Evolutionary conservation across 306 rosid species (phyloP).

Genomic region (Fragaria vesca): DNA sequence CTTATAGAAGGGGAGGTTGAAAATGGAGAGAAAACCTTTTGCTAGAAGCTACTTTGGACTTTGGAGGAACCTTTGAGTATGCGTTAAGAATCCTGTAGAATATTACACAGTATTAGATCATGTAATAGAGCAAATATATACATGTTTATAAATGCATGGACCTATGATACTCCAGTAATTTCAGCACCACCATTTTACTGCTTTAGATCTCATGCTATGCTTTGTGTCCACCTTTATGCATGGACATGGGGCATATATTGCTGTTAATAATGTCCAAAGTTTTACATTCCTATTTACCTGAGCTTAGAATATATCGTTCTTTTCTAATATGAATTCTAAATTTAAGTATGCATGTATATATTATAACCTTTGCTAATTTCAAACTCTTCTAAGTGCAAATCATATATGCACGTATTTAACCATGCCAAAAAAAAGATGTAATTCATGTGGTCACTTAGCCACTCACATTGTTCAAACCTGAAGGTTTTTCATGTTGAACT

Average conservation of each 20-base stretch:
- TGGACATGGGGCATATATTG: background rate
- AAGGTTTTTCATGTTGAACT: background rate
- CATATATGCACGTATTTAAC: background rate
- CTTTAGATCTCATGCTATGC: background rate
- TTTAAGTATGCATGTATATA: no score
- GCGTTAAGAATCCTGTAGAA: slow-evolving; percentile 78
- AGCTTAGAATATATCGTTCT: background rate
- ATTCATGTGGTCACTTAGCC: background rate
- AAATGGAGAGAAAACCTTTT: slow-evolving; percentile 46
- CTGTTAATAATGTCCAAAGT: background rate
- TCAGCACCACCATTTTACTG: background rate
- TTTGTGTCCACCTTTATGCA: background rate
- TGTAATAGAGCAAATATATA: background rate
- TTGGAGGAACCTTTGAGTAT: slow-evolving; percentile 68
- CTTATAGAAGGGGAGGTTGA: background rate
- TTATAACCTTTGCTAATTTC: background rate
- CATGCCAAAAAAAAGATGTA: background rate
- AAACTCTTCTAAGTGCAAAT: slow-evolving; percentile 10
- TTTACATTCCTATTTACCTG: no score
- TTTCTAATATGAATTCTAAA: background rate
- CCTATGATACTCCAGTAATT: background rate
- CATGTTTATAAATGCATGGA: background rate
- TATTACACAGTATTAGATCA: background rate
- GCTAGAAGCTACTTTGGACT: slow-evolving; percentile 52
- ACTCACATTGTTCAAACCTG: background rate